phyloP scores from a whole-genome alignment of 2,329 filamentous ascomycete species.

The Xylaria sp. region DNA sequence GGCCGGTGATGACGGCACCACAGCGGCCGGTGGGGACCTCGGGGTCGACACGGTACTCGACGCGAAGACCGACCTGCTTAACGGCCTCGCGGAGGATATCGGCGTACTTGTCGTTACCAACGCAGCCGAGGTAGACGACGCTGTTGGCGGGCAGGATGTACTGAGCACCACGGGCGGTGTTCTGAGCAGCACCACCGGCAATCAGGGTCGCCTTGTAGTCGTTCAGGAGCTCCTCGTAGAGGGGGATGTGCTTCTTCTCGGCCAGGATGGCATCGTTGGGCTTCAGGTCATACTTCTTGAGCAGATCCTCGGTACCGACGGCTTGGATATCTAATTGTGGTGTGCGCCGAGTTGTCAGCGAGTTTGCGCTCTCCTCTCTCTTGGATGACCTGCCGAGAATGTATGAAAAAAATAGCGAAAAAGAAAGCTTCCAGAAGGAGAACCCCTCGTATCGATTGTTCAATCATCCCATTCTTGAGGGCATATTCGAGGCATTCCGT shows the following conservation, averaged over 20 bases:
- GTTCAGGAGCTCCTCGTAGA: conserved; percentile 91
- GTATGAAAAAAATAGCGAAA: neutral
- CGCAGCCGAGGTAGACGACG: conserved; percentile 88
- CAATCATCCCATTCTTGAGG: neutral
- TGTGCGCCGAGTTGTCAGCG: conserved; percentile 11
- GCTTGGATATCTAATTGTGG: conserved; percentile 77
- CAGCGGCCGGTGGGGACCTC: conserved; percentile 84
- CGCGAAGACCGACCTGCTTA: conserved; percentile 79
- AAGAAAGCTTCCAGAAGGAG: neutral
- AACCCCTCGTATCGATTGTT: neutral
- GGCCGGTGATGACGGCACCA: conserved; percentile 92
- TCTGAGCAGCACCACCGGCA: conserved; percentile 93
- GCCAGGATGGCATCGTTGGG: conserved; percentile 96
- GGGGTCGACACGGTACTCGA: conserved; percentile 90
- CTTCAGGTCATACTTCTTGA: conserved; percentile 91
- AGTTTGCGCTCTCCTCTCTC: neutral
- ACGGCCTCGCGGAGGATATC: conserved; percentile 82
- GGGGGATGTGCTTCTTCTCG: conserved; percentile 78
- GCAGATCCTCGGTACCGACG: conserved; percentile 71
- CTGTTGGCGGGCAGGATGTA: conserved; percentile 89
- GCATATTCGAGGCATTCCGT: neutral
- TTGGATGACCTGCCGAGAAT: no score
- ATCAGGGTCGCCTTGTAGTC: conserved; percentile 92
- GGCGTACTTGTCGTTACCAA: conserved; percentile 93
- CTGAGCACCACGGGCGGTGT: conserved; percentile 92